Base-by-base conservation (phyloP, 192 early-diverging fungal genomes). In the Jimgerdemannia lactiflua region DNA sequence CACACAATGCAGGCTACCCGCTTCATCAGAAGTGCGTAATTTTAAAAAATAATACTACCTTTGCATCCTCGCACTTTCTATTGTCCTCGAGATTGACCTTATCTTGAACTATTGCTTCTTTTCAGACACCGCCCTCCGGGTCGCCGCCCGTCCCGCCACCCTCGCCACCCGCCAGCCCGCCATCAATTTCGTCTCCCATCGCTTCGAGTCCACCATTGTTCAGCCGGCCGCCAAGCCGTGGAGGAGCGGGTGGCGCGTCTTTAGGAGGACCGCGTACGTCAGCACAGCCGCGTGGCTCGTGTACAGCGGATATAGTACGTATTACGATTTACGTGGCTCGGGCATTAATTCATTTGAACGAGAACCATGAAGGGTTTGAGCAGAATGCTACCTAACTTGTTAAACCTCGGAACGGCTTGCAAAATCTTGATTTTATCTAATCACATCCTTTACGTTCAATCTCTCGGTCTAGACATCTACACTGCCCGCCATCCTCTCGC, bases 401-500 rank as follows among this genome's bases (percentile, higher is more conserved):
- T 29, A 29, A 29, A 29, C 29, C 29, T 29, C 29, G 29, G 29
- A 29, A 1, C 29, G 29, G 29, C 29, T 29, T 29, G 29, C 29
- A 29, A 29, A 29, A 29, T 29, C 29, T 29, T 29, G 29, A 29
- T n/a, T n/a, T n/a, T n/a, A n/a, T 29, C 29, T 29, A 29, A 29
- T 29, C 29, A 29, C 29, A 29, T 29, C 29, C 29, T 29, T 1
- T 29, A 29, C 29, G 29, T 29, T 29, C 29, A 29, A 29, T 59
- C 14, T 59, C 49, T 59, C 49, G 14, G 14, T 10, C 49, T 19
- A 68, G 67, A 19, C 19, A 20, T 68, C 18, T 68, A 68, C 67
- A 4, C 6, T 7, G 80, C 78, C 44, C 78, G 81, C 67, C 83
- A 87, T 59, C 86, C 86, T 54, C 20, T 70, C 4, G 74, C 75